Evolutionary conservation across 768 basidiomycete species (phyloP).

Genomic region (Pholiota molesta): DNA sequence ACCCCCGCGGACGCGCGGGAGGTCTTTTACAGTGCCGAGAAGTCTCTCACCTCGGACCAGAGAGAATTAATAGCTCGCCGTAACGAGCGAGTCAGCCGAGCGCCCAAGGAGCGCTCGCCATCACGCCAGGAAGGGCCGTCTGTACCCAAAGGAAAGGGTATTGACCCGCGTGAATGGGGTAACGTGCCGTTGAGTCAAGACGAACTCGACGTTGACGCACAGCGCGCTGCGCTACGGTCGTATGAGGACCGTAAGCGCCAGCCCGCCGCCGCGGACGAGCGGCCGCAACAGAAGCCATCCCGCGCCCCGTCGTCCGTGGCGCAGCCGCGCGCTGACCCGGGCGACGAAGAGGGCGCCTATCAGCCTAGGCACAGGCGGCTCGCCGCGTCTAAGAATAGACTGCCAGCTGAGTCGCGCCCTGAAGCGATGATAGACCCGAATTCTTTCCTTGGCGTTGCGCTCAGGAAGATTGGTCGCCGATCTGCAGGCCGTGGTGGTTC

Average conservation of each 20-base stretch:
- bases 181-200: background rate
- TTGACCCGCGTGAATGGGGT: slow-evolving; percentile 5
- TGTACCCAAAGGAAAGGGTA: background rate
- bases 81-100: background rate
- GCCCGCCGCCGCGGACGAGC: too few relatives aligned
- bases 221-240: background rate
- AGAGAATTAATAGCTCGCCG: background rate
- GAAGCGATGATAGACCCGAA: background rate
- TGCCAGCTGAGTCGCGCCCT: background rate
- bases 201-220: background rate
- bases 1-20: background rate
- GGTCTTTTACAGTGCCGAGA: background rate
- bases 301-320: too few relatives aligned
- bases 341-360: background rate
- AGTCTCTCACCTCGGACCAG: background rate
- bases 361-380: background rate
- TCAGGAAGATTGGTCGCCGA: background rate
- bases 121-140: background rate
- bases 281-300: too few relatives aligned
- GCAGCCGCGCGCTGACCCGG: too few relatives aligned
- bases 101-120: background rate
- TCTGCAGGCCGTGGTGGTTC: background rate
- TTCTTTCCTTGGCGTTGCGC: background rate
- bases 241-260: background rate
- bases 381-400: background rate